Base-by-base conservation (phyloP, 2,329 filamentous ascomycete species). In the Microsporum canis region DNA sequence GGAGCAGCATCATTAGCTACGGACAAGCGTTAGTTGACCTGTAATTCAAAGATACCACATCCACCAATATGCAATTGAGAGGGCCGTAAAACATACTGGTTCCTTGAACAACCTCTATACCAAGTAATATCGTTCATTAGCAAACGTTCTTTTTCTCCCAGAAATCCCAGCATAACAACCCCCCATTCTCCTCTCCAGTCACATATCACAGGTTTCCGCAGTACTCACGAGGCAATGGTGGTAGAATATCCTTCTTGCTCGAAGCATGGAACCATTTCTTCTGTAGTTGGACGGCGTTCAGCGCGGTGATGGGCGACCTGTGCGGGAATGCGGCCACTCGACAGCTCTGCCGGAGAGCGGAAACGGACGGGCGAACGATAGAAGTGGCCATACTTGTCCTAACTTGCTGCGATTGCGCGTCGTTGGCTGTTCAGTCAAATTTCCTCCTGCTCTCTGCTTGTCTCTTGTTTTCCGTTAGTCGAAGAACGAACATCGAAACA, bases 1-100 rank as follows among this genome's bases (percentile, higher is more conserved):
- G 84, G 84, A 36, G 84, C 88, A 61, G 94, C 84, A 71, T 97
- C 91, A 78, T 99, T 99, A 72, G 91, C 90, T 88, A 57, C 0
- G 17, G 0, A 38, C 65, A 43, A 65, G 43, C 41, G 34, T 61
- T 58, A 64, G 58, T 47, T 38, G 38, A 57, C 33, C 29, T 8
- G 23, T 55, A 36, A 14, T 29, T 31, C 8, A 29, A 45, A 39
- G 23, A 61, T 51, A 60, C 12, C 38, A 27, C 31, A 55, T 38
- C n/a, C 7, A n/a, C 8, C 8, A 23, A 5, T 5, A 23, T 7
- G 41, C 10, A 41, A 29, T 38, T 29, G 41, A 17, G 17, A 17
- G 33, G 56, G 17, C 17, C 17, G 17, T 23, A 23, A 23, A 23
- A 73, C 77, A 70, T 88, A 91, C 88, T 82, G 69, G 84, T 85